Percentiles rank a stretch among this genome's conserved stretches.
Evolutionary conservation across 495 filamentous ascomycete genomes (phyloP).

Genomic region (Hyaloscypha finlandica): DNA sequence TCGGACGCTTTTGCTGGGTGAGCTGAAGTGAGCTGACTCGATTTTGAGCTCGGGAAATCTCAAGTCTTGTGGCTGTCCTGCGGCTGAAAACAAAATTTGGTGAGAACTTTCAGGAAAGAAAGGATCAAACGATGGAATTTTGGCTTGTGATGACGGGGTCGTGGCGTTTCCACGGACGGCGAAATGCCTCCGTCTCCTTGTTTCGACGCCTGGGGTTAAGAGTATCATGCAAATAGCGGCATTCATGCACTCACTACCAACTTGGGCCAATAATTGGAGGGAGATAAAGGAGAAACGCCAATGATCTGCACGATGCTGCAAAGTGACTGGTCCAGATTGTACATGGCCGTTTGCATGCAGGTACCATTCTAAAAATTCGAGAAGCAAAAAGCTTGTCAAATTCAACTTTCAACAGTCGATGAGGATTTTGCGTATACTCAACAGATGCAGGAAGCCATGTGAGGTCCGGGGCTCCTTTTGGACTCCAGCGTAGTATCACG

Average conservation of each 20-base stretch:
- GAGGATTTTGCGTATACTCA: neutral
- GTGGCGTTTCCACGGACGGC: neutral
- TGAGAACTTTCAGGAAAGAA: neutral
- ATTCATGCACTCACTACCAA: conserved; percentile 1
- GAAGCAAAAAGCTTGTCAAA: neutral
- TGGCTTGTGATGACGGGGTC: neutral
- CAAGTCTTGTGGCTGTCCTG: neutral
- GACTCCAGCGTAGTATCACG: neutral
- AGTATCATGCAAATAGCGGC: conserved; percentile 1
- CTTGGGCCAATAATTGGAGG: neutral
- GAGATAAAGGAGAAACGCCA: neutral
- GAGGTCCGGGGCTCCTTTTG: neutral
- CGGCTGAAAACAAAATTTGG: neutral
- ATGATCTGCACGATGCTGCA: neutral
- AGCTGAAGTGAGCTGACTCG: conserved; percentile 54
- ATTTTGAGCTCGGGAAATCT: neutral
- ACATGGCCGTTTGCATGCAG: neutral
- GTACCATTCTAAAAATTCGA: neutral
- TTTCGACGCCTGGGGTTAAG: neutral
- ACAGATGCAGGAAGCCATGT: neutral
- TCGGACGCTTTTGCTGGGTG: conserved; percentile 74
- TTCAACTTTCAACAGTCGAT: neutral
- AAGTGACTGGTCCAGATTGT: neutral
- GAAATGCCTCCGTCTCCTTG: neutral
- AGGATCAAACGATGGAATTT: neutral